phyloP scores from a whole-genome alignment of 2,329 filamentous ascomycete species.

The Corinectria fuckeliana region DNA sequence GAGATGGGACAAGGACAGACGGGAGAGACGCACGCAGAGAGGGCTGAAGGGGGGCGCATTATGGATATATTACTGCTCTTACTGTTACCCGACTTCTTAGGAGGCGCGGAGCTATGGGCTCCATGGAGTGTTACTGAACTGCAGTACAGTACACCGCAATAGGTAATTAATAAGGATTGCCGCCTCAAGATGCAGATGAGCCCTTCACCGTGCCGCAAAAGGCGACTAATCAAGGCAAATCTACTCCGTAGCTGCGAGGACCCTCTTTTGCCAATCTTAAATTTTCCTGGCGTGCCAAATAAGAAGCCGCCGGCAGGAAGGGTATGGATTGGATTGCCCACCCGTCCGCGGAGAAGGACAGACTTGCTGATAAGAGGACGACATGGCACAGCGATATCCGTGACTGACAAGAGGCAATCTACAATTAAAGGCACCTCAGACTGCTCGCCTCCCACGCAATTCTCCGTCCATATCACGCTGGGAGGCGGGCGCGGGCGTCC shows the following conservation, averaged over 20 bases:
- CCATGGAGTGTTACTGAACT: background rate
- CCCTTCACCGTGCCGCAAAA: constrained; percentile 14
- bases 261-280: constrained; percentile 19
- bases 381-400: background rate
- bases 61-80: background rate
- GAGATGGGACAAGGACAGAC: background rate
- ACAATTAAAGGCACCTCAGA: no score
- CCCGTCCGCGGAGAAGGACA: background rate
- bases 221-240: constrained; percentile 10
- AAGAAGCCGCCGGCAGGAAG: background rate
- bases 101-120: background rate
- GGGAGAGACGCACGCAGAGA: background rate
- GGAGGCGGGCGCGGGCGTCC: background rate
- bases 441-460: background rate
- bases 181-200: constrained; percentile 4
- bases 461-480: background rate
- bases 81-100: no score
- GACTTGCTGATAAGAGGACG: background rate
- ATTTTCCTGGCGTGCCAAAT: constrained; percentile 11
- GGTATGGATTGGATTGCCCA: background rate
- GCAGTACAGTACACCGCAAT: background rate
- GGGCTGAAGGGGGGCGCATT: background rate
- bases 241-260: constrained; percentile 10
- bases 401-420: no score
- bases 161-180: constrained; percentile 5